These are phyloP conservation scores for Annulohypoxylon moriforme DNA, from an alignment of 495 filamentous ascomycete species.

Conservation along the genomic window DNA sequence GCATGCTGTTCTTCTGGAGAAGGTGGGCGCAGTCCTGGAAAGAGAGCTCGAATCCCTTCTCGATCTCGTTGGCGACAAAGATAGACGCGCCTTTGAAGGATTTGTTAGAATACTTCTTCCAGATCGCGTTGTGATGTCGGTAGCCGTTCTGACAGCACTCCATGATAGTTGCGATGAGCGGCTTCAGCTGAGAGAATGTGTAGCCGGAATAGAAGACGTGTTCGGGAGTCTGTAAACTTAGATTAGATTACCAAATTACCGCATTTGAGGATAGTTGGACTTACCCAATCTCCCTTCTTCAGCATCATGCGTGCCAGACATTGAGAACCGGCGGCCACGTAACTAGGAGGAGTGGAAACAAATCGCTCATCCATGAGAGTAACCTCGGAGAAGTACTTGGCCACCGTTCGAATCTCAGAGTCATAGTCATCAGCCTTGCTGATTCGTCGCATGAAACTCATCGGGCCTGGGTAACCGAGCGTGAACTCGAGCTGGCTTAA, in stretches of 20 bases:
- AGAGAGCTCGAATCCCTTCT: slow-evolving; percentile 61
- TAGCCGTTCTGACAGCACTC: slow-evolving; percentile 87
- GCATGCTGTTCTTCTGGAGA: slow-evolving; percentile 7
- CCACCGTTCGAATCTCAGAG: slow-evolving; percentile 91
- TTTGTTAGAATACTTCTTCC: slow-evolving; percentile 87
- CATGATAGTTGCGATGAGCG: slow-evolving; percentile 77
- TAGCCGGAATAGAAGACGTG: slow-evolving; percentile 95
- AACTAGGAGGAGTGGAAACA: slow-evolving; percentile 90
- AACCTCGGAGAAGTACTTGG: slow-evolving; percentile 97
- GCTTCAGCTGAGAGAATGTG: slow-evolving; percentile 83
- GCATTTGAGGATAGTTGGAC: slow-evolving; percentile 44
- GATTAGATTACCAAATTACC: slow-evolving; percentile 36
- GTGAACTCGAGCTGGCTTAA: slow-evolving; percentile 93
- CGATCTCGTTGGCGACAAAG: slow-evolving; percentile 80
- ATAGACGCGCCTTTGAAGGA: slow-evolving; percentile 84
- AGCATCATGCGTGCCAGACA: slow-evolving; percentile 91
- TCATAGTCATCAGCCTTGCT: slow-evolving; percentile 99
- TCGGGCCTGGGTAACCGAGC: slow-evolving; percentile 95
- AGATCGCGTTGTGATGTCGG: slow-evolving; percentile 87
- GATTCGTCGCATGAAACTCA: slow-evolving; percentile 96
- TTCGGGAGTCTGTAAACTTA: slow-evolving; percentile 68
- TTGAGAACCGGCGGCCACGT: slow-evolving; percentile 89
- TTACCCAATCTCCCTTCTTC: slow-evolving; percentile 91
- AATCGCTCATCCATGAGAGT: slow-evolving; percentile 99
- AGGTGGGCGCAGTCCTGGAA: slow-evolving; percentile 33